phyloP scores from a whole-genome alignment of 371 early-diverging fungal species.

The Entomophthora muscae region DNA sequence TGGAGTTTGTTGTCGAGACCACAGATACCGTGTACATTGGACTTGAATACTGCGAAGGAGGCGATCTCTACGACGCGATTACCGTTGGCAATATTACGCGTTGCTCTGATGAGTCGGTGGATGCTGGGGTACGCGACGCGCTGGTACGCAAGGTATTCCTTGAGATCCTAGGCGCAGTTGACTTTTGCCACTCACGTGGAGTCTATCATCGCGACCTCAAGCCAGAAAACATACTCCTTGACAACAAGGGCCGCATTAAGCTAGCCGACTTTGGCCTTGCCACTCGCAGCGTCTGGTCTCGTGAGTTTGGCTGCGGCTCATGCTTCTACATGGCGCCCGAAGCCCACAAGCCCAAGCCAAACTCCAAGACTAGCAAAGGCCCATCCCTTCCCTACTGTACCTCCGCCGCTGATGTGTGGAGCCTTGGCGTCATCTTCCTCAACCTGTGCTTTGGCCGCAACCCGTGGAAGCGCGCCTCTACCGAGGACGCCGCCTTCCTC shows the following conservation, averaged over 20 bases:
- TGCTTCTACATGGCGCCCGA: constrained; percentile 48
- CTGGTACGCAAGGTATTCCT: constrained; percentile 5
- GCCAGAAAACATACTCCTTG: constrained; percentile 56
- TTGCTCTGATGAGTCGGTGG: constrained; percentile 1
- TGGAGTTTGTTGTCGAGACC: constrained; percentile 30
- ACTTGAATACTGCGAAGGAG: constrained; percentile 32
- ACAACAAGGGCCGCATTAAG: constrained; percentile 31
- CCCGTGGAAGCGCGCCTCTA: constrained; percentile 53
- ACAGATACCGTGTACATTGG: constrained; percentile 24
- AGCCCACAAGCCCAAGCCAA: constrained; percentile 7
- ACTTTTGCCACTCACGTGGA: constrained; percentile 26
- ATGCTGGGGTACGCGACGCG: not conserved
- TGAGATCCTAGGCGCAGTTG: constrained; percentile 35
- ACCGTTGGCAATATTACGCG: constrained; percentile 13
- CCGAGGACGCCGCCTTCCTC: constrained; percentile 27
- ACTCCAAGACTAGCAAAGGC: no score
- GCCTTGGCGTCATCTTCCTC: constrained; percentile 50
- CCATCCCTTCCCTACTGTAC: constrained; percentile 25
- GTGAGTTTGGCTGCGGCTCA: constrained; percentile 62
- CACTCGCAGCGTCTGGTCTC: constrained; percentile 43
- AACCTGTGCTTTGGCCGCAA: constrained; percentile 57
- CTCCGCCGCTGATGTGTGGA: constrained; percentile 58
- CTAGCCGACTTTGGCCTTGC: constrained; percentile 77
- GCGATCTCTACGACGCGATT: constrained; percentile 32
- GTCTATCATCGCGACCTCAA: constrained; percentile 62